phyloP scores from a whole-genome alignment of 2,329 filamentous ascomycete genomes.

The Fusarium sp. region DNA sequence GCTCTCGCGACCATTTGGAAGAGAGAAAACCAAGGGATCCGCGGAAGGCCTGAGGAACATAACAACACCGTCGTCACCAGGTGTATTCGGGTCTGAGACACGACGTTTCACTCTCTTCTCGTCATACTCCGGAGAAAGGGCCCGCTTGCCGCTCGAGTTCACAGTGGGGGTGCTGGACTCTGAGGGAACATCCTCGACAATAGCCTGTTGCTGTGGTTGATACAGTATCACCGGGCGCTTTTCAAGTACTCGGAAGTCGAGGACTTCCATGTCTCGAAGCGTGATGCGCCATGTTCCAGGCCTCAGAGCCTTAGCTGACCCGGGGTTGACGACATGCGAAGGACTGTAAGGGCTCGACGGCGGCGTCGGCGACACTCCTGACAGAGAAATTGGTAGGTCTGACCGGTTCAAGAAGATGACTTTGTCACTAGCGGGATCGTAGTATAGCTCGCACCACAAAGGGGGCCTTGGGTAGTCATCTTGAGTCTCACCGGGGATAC shows the following conservation, averaged over 20 bases:
- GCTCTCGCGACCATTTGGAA: constrained; percentile 57
- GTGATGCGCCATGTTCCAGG: constrained; percentile 68
- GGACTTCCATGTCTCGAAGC: constrained; percentile 58
- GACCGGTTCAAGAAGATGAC: constrained; percentile 66
- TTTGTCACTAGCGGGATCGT: constrained; percentile 67
- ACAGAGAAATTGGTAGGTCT: constrained; percentile 62
- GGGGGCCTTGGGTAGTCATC: constrained; percentile 57
- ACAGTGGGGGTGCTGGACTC: constrained; percentile 49
- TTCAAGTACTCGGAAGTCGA: constrained; percentile 68
- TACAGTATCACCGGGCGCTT: constrained; percentile 59
- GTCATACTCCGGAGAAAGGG: constrained; percentile 57
- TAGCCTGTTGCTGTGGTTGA: constrained; percentile 42
- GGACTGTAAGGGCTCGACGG: constrained; percentile 54
- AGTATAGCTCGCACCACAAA: constrained; percentile 69
- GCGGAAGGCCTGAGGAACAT: constrained; percentile 63
- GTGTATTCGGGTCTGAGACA: constrained; percentile 44
- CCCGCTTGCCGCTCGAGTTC: constrained; percentile 62
- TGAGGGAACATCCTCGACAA: constrained; percentile 42
- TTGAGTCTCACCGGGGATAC: constrained; percentile 60
- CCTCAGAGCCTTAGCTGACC: constrained; percentile 56
- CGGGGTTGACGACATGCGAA: constrained; percentile 56
- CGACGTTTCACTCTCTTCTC: constrained; percentile 58
- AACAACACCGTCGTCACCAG: constrained; percentile 60
- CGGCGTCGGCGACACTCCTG: constrained; percentile 55
- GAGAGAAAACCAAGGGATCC: constrained; percentile 62